Evolutionary conservation across 306 rosid genomes (phyloP), one percentile per base, ranked within the genome.

Genomic region (Vachellia collinsii): DNA sequence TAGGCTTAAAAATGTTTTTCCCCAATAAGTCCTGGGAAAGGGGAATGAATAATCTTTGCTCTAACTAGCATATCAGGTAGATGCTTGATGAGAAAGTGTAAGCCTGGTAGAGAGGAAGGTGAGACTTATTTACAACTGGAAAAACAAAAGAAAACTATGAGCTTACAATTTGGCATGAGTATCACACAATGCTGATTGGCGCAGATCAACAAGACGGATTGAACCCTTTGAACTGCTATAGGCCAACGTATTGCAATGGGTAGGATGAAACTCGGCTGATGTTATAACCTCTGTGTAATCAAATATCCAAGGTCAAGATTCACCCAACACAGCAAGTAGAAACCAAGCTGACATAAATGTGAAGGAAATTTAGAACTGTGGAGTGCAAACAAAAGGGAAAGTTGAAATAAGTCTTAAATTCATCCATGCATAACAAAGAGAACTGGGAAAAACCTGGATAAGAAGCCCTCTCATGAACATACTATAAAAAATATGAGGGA

Each of bases 191-290:
- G 99, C 99, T 83, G 99, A 95, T 85, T 95, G 99, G 78, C 99
- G 97, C 88, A 95, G 87, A 84, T 95, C 99, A 82, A 95, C 88
- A 64, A 95, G 97, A 68, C 98, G 94, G 82, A 95, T 90, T 75
- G 99, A 95, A 77, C 99, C 99, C 88, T 93, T 95, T 71, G 99
- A 95, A 79, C 99, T 95, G 89, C 99, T 95, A 83, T 95, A 95
- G 62, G 98, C 99, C 87, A 95, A 84, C 43, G 81, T 95, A 81
- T 93, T 93, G 76, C 99, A 95, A 83, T 95, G 98, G 46, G 88
- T 93, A 56, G 99, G 99, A 76, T 95, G 99, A 90, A 95, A 95
- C 81, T 95, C 98, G n/a, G 99, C 99, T 54, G 98, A 92, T 43
- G 99, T 95, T 86, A 95, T 95, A 85, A 95, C 99, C 98, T 95